Percentiles rank a stretch among this genome's conserved stretches.
phyloP scores from a whole-genome alignment of 2,329 filamentous ascomycete genomes.

The Cadophora luteo-olivacea region DNA sequence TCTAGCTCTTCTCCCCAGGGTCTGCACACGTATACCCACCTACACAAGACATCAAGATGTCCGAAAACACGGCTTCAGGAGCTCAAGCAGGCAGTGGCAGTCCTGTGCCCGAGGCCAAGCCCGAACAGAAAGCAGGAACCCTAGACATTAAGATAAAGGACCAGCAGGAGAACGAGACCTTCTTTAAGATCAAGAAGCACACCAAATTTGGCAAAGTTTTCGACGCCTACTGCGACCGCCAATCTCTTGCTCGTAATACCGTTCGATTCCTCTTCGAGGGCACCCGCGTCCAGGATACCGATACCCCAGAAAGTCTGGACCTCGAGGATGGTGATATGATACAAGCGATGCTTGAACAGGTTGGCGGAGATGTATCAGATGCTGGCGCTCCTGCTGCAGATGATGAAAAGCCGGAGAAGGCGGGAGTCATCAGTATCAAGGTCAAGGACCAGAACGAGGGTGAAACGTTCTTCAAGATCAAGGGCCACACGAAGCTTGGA shows the following conservation, averaged over 20 bases:
- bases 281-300: slow-evolving; percentile 26
- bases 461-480: not conserved
- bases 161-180: slow-evolving; percentile 24
- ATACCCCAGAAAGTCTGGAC: slow-evolving; percentile 28
- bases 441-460: not conserved
- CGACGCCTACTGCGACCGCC: slow-evolving; percentile 23
- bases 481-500: not conserved
- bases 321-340: slow-evolving; percentile 35
- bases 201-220: slow-evolving; percentile 33
- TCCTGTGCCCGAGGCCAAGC: not conserved
- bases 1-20: not conserved
- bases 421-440: not conserved
- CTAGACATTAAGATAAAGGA: slow-evolving; percentile 31
- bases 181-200: slow-evolving; percentile 30
- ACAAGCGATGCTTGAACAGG: slow-evolving; percentile 29
- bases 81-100: not conserved
- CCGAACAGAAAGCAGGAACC: not conserved
- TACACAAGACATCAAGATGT: slow-evolving; percentile 1
- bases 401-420: not conserved
- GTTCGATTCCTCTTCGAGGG: slow-evolving; percentile 33
- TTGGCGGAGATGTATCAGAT: slow-evolving; percentile 22
- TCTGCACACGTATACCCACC: not conserved
- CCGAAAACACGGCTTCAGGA: not conserved
- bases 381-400: not conserved
- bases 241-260: slow-evolving; percentile 16